These are phyloP conservation scores for Leccinum uliginosum DNA, from an alignment of 768 basidiomycete genomes.

Conservation along the genomic window DNA sequence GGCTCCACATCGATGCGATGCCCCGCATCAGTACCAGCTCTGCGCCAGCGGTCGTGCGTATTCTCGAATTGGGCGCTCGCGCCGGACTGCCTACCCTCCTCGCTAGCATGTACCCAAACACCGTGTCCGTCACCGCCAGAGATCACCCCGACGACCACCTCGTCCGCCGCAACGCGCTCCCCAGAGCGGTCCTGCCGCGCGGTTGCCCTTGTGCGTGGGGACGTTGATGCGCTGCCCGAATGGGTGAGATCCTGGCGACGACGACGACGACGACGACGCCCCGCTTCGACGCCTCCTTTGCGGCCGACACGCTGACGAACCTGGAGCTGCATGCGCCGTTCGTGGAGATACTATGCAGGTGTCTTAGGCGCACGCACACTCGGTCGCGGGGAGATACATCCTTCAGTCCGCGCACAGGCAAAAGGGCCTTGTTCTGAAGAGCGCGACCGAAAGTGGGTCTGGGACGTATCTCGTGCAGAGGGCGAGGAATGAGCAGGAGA, in stretches of 20 bases:
- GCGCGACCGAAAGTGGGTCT: conserved; percentile 46
- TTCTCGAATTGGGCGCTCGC: conserved; percentile 77
- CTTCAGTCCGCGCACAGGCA: no score
- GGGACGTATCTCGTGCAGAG: conserved; percentile 49
- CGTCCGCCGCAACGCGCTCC: conserved; percentile 46
- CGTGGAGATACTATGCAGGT: conserved; percentile 45
- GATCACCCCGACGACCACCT: conserved; percentile 71
- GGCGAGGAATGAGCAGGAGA: conserved; percentile 62
- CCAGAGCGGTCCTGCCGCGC: conserved; percentile 42
- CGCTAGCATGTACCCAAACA: conserved; percentile 41
- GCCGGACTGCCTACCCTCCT: conserved; percentile 58
- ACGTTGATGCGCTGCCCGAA: conserved; percentile 21
- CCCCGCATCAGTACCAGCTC: conserved; percentile 6
- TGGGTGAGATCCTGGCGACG: not conserved
- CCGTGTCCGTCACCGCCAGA: conserved; percentile 44
- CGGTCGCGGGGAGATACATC: no score
- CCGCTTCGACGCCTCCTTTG: conserved; percentile 62
- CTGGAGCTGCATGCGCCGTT: conserved; percentile 53
- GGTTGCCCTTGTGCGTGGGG: conserved; percentile 64
- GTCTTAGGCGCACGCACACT: conserved; percentile 53
- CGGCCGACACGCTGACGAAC: conserved; percentile 80
- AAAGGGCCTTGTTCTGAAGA: no score
- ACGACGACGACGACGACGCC: no score
- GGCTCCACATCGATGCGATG: conserved; percentile 37
- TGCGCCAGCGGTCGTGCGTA: conserved; percentile 18